Base-by-base conservation (phyloP, 2,329 filamentous ascomycete species). In the Elsinoe australis region DNA sequence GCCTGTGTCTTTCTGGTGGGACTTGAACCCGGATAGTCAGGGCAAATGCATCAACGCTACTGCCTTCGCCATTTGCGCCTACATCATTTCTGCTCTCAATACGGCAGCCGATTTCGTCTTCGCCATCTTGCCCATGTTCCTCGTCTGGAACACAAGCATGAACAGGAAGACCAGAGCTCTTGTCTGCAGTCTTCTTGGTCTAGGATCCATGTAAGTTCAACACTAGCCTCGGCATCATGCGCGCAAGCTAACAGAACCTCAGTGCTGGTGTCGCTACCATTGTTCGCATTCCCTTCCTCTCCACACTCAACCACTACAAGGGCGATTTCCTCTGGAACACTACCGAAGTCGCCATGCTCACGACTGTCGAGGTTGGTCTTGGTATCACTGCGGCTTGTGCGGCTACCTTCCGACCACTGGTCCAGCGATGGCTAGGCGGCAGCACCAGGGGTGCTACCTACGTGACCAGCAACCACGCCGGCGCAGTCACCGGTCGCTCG, bases 1-100 rank as follows among this genome's bases (percentile, higher is more conserved):
- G n/a, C 74, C 75, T 41, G 67, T 75, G n/a, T 61, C 62, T 3
- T 68, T 67, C 42, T 78, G 76, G 58, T 79, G 75, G 76, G 62
- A 65, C 28, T 56, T 66, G 10, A 59, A 66, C 47, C 66, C 59
- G 0, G 57, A 59, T 5, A 45, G 49, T n/a, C 58, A 66, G 7
- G 64, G 62, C 18, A 65, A 63, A 22, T 76, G 72, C 19, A 29
- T 54, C 33, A 49, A 41, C 9, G 41, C 52, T 9, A 35, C 36
- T 2, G 44, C 42, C 21, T 42, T 52, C 24, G 48, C 42, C 17
- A 36, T 41, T 21, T 46, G 46, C 5, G 50, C 49, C 8, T 55
- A 51, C 21, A 48, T 51, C 8, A 45, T 51, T 5, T 50, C 49
- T 52, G 59, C 56, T 4, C 47, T 64, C 8, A 64, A 64, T 28